A percentile compares a stretch with the other conserved stretches of the same genome.
Conservation (phyloP, 768 basidiomycete species). For the Trichaptum fuscoviolaceum region DNA sequence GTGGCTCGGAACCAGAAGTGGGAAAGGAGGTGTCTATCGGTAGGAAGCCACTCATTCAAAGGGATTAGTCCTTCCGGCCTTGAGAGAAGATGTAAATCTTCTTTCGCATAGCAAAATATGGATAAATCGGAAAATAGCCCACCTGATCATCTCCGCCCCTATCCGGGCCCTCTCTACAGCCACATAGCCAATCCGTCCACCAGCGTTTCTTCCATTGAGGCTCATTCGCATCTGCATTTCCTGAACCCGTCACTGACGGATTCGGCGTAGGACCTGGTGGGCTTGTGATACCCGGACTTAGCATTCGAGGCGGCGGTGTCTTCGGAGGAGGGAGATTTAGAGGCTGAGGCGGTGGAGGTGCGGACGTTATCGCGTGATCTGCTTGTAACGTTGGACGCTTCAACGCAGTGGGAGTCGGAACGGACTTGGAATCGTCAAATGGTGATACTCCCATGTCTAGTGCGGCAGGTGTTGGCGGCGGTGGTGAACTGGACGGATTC, state of each 20-base stretch:
- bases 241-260: slow-evolving; percentile 18
- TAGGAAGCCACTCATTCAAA: slow-evolving; percentile 30
- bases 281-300: slow-evolving; percentile 28
- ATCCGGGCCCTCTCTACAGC: slow-evolving; percentile 70
- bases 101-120: neutral
- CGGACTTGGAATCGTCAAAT: slow-evolving; percentile 13
- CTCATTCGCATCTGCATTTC: slow-evolving; percentile 28
- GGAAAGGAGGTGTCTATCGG: neutral
- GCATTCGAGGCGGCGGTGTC: slow-evolving; percentile 45
- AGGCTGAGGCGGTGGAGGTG: slow-evolving; percentile 47
- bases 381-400: slow-evolving; percentile 22
- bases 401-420: slow-evolving; percentile 9
- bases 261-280: slow-evolving; percentile 34
- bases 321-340: slow-evolving; percentile 58
- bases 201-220: slow-evolving; percentile 36
- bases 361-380: slow-evolving; percentile 19
- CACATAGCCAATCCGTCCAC: slow-evolving; percentile 89
- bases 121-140: slow-evolving; percentile 13
- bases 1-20: neutral
- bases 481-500: slow-evolving; percentile 8
- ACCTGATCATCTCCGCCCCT: slow-evolving; percentile 72
- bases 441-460: slow-evolving; percentile 11
- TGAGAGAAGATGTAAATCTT: slow-evolving; percentile 4
- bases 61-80: slow-evolving; percentile 76
- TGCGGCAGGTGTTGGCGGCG: slow-evolving; percentile 8